Evolutionary conservation across 768 basidiomycete genomes (phyloP).

Genomic region (Suillus ampliporus): DNA sequence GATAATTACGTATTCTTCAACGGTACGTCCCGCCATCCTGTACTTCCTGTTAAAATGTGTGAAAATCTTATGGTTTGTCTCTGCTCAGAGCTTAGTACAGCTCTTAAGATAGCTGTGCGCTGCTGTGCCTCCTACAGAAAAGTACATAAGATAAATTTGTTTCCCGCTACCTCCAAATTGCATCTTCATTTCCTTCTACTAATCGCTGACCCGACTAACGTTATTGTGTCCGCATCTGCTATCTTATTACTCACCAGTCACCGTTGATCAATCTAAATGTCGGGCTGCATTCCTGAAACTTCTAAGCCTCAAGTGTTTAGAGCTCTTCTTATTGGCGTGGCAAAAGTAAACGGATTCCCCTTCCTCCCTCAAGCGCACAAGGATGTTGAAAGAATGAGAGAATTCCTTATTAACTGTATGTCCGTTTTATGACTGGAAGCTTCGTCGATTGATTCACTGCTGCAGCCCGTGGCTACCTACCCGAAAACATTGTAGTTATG

Average conservation of each 20-base stretch:
- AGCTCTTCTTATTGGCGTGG: conserved; percentile 13
- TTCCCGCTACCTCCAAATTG: too few relatives aligned
- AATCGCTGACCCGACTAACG: background rate
- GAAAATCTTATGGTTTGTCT: background rate
- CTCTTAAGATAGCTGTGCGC: background rate
- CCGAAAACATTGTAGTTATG: conserved; percentile 14
- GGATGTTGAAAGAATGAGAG: conserved; percentile 5
- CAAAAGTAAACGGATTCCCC: background rate
- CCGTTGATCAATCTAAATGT: background rate
- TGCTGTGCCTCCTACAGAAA: background rate
- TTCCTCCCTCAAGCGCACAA: conserved; percentile 11
- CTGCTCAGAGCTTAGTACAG: background rate
- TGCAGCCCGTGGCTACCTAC: background rate
- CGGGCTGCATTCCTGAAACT: background rate
- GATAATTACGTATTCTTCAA: background rate
- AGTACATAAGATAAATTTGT: background rate
- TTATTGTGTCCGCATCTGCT: background rate
- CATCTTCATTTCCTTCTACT: background rate
- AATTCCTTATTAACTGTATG: conserved; percentile 7
- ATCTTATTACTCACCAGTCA: background rate
- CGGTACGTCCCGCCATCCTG: background rate
- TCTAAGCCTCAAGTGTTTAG: background rate
- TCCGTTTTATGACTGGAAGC: too few relatives aligned
- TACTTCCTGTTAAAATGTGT: background rate
- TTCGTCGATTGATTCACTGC: background rate